Percentiles rank a stretch among this genome's conserved stretches.
Conservation (phyloP, 2,329 filamentous ascomycete species). For the Colletotrichum sp. region DNA sequence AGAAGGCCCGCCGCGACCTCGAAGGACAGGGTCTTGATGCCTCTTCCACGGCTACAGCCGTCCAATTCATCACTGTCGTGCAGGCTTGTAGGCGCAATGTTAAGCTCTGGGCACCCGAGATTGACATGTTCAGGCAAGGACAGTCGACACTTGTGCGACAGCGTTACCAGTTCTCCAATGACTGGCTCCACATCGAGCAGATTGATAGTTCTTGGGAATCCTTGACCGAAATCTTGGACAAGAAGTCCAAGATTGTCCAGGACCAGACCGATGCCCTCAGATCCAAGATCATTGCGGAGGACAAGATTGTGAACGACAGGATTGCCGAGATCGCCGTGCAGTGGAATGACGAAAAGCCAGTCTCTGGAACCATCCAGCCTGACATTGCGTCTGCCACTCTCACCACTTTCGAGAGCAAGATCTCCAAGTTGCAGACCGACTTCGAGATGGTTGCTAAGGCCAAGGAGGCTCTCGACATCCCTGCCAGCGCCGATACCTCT, state of each 20-base stretch:
- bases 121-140: slow-evolving; percentile 94
- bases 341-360: slow-evolving; percentile 97
- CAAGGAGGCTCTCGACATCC: slow-evolving; percentile 93
- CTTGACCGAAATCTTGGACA: slow-evolving; percentile 86
- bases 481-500: slow-evolving; percentile 79
- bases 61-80: slow-evolving; percentile 97
- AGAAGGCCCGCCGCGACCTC: slow-evolving; percentile 87
- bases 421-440: slow-evolving; percentile 85
- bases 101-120: slow-evolving; percentile 92
- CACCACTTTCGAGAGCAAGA: slow-evolving; percentile 80
- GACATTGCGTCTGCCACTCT: slow-evolving; percentile 86
- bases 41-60: slow-evolving; percentile 93
- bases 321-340: slow-evolving; percentile 83
- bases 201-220: slow-evolving; percentile 96
- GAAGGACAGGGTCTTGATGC: slow-evolving; percentile 93
- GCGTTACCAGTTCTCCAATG: slow-evolving; percentile 89
- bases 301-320: slow-evolving; percentile 88
- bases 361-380: slow-evolving; percentile 91
- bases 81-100: slow-evolving; percentile 96
- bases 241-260: slow-evolving; percentile 94
- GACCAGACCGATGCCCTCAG: slow-evolving; percentile 95
- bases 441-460: slow-evolving; percentile 94
- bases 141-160: slow-evolving; percentile 91
- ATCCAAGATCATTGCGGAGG: slow-evolving; percentile 93
- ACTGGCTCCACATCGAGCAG: slow-evolving; percentile 96